phyloP scores from a whole-genome alignment of 179 eudicot genomes.

The Vitellaria paradoxa region DNA sequence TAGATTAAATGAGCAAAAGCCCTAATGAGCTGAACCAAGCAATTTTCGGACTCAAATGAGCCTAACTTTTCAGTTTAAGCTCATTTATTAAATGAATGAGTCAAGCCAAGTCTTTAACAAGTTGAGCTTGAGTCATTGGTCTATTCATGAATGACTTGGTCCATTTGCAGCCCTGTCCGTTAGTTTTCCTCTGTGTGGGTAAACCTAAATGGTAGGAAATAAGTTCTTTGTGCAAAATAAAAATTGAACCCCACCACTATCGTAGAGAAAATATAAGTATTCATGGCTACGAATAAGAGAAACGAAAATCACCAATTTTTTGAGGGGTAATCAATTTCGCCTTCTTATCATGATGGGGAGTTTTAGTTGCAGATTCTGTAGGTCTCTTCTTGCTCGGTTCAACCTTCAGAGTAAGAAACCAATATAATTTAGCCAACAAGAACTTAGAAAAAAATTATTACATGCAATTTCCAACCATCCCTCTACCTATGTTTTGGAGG shows the following conservation, averaged over 20 bases:
- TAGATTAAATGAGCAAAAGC: too few relatives aligned
- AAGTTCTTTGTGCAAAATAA: background rate
- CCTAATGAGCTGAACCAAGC: too few relatives aligned
- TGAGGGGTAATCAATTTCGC: slow-evolving; percentile 62
- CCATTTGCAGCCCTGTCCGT: background rate
- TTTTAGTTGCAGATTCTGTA: slow-evolving; percentile 43
- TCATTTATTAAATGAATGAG: too few relatives aligned
- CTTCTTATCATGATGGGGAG: slow-evolving; percentile 53
- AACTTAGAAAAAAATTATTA: background rate
- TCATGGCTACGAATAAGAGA: background rate
- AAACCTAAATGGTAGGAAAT: background rate
- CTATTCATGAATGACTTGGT: too few relatives aligned
- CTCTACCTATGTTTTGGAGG: background rate
- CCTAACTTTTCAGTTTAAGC: too few relatives aligned
- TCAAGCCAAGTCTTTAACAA: too few relatives aligned
- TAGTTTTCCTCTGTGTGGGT: background rate
- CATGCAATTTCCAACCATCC: background rate
- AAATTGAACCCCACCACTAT: slow-evolving; percentile 3
- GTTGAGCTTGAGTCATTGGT: too few relatives aligned
- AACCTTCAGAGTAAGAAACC: slow-evolving; percentile 29
- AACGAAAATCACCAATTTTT: slow-evolving; percentile 44
- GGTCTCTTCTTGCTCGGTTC: slow-evolving; percentile 56
- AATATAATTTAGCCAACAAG: background rate
- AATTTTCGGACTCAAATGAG: too few relatives aligned
- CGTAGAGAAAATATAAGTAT: background rate